phyloP scores from a whole-genome alignment of 768 basidiomycete genomes.

The Hirschioporus abietinus region DNA sequence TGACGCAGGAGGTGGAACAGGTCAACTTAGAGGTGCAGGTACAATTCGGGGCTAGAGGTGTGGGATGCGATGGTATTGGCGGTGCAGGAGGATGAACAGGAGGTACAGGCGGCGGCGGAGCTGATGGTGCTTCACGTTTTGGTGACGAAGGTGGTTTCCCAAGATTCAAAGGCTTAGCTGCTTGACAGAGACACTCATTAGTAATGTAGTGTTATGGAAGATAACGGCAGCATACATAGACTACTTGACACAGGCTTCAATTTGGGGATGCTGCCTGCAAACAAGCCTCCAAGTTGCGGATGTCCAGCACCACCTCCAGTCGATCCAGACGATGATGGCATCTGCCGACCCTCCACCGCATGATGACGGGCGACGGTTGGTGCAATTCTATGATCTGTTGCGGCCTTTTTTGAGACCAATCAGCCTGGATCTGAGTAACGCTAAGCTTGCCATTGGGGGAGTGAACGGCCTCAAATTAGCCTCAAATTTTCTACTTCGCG shows the following conservation, averaged over 20 bases:
- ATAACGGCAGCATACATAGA: slow-evolving; percentile 38
- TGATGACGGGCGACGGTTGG: slow-evolving; percentile 43
- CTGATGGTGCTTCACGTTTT: slow-evolving; percentile 35
- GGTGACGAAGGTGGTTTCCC: slow-evolving; percentile 67
- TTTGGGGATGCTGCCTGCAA: slow-evolving; percentile 90
- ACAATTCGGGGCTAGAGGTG: slow-evolving; percentile 11
- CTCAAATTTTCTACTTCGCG: too few relatives aligned
- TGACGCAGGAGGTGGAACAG: slow-evolving; percentile 25
- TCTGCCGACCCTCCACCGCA: slow-evolving; percentile 24
- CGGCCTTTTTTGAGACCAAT: slow-evolving; percentile 78
- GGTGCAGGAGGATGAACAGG: slow-evolving; percentile 21
- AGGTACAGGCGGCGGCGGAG: slow-evolving; percentile 22
- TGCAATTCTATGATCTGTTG: slow-evolving; percentile 77
- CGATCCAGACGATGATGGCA: slow-evolving; percentile 23
- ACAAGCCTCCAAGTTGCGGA: slow-evolving; percentile 78
- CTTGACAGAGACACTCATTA: neutral
- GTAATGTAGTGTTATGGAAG: neutral
- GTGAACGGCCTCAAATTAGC: too few relatives aligned
- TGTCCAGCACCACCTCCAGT: slow-evolving; percentile 45
- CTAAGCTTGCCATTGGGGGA: slow-evolving; percentile 73
- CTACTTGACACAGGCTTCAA: slow-evolving; percentile 71
- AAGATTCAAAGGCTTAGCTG: slow-evolving; percentile 57
- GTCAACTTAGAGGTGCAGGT: slow-evolving; percentile 10
- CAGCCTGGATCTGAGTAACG: slow-evolving; percentile 76
- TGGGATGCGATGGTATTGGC: slow-evolving; percentile 11